These are phyloP conservation scores for Penicillium crystallinum DNA, from an alignment of 495 filamentous ascomycete genomes.

Conservation along the genomic window DNA sequence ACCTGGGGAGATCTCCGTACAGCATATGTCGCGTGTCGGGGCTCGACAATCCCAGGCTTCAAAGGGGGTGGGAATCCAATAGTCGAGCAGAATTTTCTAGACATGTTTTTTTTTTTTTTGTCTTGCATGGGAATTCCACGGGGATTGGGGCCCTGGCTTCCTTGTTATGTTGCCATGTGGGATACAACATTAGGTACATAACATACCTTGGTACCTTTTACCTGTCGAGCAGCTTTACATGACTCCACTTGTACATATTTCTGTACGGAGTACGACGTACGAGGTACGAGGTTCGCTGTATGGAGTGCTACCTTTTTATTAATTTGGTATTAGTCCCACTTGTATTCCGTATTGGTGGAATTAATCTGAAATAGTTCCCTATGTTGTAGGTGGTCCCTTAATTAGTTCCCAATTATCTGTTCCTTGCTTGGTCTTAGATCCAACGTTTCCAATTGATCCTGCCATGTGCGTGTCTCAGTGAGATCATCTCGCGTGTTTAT, in stretches of 20 bases:
- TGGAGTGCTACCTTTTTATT: no score
- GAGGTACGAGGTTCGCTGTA: no score
- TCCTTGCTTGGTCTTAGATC: not conserved
- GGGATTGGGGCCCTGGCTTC: not conserved
- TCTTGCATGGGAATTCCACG: constrained; percentile 4
- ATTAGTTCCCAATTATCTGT: not conserved
- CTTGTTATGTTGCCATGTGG: not conserved
- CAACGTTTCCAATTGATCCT: not conserved
- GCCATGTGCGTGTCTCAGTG: not conserved
- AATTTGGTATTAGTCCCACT: not conserved
- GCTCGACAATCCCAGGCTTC: not conserved
- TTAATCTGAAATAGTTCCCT: not conserved
- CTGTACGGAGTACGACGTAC: no score
- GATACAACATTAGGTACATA: no score
- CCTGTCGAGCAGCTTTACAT: no score
- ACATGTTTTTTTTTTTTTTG: constrained; percentile 3
- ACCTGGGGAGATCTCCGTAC: not conserved
- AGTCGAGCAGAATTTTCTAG: no score
- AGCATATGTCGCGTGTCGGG: not conserved
- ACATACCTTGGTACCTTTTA: no score
- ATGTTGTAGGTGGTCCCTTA: not conserved
- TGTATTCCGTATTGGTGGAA: not conserved
- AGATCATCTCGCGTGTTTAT: not conserved
- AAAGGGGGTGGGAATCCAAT: no score
- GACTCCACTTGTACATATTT: not conserved